Evolutionary conservation across 352 stramenopile genomes (phyloP).

Genomic region (Plasmopara muralis): DNA sequence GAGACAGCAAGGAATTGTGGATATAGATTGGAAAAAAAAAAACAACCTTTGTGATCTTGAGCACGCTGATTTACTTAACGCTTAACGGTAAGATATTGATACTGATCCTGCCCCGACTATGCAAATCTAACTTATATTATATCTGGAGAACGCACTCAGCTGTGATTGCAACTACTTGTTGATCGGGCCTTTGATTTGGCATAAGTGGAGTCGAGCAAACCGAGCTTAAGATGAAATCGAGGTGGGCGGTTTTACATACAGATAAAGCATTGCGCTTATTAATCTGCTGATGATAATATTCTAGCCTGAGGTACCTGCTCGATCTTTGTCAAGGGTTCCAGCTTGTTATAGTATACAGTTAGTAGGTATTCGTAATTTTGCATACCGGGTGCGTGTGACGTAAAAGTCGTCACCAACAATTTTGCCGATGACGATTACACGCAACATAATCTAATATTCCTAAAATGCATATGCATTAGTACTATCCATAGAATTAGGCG

Average conservation of each 20-base stretch:
- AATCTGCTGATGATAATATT: background rate
- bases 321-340: conserved; percentile 36
- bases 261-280: background rate
- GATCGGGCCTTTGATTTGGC: conserved; percentile 30
- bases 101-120: no score
- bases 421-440: no score
- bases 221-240: conserved; percentile 22
- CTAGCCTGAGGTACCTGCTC: conserved; percentile 24
- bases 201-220: conserved; percentile 23
- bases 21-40: conserved; percentile 12
- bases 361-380: conserved; percentile 27
- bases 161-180: conserved; percentile 17
- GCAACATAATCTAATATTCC: no score
- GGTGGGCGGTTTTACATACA: conserved; percentile 7
- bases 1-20: background rate
- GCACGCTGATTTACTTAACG: conserved; percentile 15
- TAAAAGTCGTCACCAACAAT: no score
- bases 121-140: background rate
- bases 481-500: no score
- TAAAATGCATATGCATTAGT: no score
- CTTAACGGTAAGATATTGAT: conserved; percentile 21
- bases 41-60: conserved; percentile 27
- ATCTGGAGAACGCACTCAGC: conserved; percentile 21
- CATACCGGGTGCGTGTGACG: conserved; percentile 28
- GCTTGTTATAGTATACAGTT: conserved; percentile 28